Base-by-base conservation (phyloP, 805 yeast species). In the Danielia oregonensis region DNA sequence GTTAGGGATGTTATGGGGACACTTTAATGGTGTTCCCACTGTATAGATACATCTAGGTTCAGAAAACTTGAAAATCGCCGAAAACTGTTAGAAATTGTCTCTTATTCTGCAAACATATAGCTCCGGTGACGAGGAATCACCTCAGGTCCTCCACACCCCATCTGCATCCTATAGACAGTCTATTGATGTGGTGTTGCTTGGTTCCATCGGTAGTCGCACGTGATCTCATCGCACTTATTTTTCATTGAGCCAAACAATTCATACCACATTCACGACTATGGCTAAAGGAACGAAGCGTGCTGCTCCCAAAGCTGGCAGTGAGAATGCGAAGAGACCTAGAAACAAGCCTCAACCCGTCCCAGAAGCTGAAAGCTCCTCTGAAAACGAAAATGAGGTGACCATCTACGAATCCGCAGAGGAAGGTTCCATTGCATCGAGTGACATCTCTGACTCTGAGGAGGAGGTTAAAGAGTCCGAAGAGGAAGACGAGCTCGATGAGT, bases 201-300 rank as follows among this genome's bases (percentile, higher is more conserved):
- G n/a, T n/a, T n/a, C n/a, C n/a, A n/a, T n/a, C n/a, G n/a, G n/a
- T n/a, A n/a, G n/a, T 32, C 26, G 21, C 48, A 44, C 48, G 48
- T 44, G 48, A 44, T 39, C 46, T 36, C 48, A 44, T 44, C 48
- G 48, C 48, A 44, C 41, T 29, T 46, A 46, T 44, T 40, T 46
- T 24, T 42, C 33, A 24, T 30, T 39, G 39, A 29, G 33, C 26
- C 11, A 9, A n/a, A n/a, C 17, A 29, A 24, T 19, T 5, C 26
- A 15, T 16, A 7, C 13, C 11, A 21, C 21, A 17, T n/a, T 17
- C 17, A 12, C 21, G 24, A 39, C 23, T 21, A 46, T 46, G 51
- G 48, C 43, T 13, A 62, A 52, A 46, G 64, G 64, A n/a, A 45
- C 48, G 26, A 63, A 61, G 44, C 56, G 68, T 44, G 27, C 59